Conservation (phyloP, 371 early-diverging fungal species). For the Phascolomyces articulosus region DNA sequence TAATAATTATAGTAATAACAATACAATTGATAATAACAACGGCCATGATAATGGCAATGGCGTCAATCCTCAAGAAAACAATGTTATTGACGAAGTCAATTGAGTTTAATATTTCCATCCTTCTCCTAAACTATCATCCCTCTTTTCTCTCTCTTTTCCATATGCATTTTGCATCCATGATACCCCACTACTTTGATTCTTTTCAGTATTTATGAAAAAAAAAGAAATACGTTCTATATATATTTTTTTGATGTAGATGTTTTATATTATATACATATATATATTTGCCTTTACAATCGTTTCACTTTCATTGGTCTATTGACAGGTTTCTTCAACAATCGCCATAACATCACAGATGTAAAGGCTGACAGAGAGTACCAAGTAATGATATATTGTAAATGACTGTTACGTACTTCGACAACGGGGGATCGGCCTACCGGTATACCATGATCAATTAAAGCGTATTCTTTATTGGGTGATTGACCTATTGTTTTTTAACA, state of each 20-base stretch:
- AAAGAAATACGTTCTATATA: background rate
- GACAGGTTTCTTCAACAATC: slow-evolving; percentile 47
- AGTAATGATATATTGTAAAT: slow-evolving; percentile 85
- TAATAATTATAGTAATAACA: background rate
- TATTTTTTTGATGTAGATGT: background rate
- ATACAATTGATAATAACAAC: background rate
- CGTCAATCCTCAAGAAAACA: too few species aligned
- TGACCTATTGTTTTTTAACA: slow-evolving; percentile 26
- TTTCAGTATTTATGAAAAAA: background rate
- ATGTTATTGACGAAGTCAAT: too few species aligned
- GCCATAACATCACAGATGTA: slow-evolving; percentile 70
- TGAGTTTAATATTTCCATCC: too few species aligned
- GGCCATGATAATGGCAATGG: background rate
- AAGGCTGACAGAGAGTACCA: slow-evolving; percentile 81
- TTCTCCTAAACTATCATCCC: background rate
- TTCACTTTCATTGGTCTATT: slow-evolving; percentile 40
- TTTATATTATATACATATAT: slow-evolving; percentile 1
- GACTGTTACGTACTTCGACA: slow-evolving; percentile 83
- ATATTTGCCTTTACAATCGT: slow-evolving; percentile 15
- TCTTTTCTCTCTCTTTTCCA: background rate
- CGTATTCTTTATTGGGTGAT: slow-evolving; percentile 42
- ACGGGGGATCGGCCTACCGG: slow-evolving; percentile 75
- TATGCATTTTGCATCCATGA: background rate
- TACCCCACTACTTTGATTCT: background rate
- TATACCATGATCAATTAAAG: slow-evolving; percentile 60